These are phyloP conservation scores for Lactuca saligna DNA, from an alignment of 129 eudicot genomes.

Conservation along the genomic window DNA sequence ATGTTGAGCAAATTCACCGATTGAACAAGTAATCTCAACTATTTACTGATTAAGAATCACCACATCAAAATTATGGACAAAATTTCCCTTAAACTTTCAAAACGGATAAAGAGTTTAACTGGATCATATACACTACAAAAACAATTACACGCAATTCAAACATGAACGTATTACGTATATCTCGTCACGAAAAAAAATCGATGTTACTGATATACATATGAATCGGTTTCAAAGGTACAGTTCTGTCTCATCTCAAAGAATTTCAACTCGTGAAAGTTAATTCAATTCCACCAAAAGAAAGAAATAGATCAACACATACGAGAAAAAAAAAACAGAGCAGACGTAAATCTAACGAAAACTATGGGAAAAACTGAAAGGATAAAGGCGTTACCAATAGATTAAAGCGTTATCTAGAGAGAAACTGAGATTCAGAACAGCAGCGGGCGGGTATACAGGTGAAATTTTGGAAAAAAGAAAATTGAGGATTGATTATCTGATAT, in stretches of 20 bases:
- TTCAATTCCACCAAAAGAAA: constrained; percentile 1
- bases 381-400: constrained; percentile 10
- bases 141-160: background rate
- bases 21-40: constrained; percentile 5
- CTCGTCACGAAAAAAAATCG: background rate
- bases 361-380: background rate
- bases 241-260: background rate
- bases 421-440: constrained; percentile 1
- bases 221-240: background rate
- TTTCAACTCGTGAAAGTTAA: background rate
- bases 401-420: background rate
- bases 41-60: background rate
- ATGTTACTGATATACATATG: background rate
- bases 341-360: background rate
- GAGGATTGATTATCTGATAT: background rate
- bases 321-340: constrained; percentile 10
- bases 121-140: background rate
- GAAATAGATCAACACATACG: background rate
- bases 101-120: background rate
- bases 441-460: background rate
- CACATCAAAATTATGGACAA: background rate
- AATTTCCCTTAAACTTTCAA: background rate
- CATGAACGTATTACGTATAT: background rate
- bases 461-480: background rate
- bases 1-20: constrained; percentile 7